Conservation (phyloP, 768 basidiomycete genomes). For the Galerina sulciceps region DNA sequence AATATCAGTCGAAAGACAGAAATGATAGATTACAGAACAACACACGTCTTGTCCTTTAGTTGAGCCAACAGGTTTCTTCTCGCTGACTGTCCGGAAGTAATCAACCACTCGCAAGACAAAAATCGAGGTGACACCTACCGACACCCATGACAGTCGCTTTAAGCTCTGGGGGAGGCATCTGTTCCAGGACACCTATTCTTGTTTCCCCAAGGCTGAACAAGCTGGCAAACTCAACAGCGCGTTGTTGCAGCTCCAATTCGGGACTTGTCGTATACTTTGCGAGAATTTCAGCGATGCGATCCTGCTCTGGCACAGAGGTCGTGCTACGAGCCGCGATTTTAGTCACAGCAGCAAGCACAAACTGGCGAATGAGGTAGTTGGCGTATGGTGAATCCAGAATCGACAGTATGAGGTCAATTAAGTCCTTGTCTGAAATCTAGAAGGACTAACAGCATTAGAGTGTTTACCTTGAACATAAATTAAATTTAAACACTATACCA, state of each 20-base stretch:
- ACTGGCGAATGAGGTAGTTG: constrained; percentile 90
- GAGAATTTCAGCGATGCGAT: constrained; percentile 78
- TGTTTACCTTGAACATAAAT: neutral
- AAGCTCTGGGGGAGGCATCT: constrained; percentile 98
- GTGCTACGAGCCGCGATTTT: constrained; percentile 87
- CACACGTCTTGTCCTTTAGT: constrained; percentile 78
- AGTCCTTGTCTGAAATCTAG: constrained; percentile 79
- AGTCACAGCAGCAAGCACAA: constrained; percentile 85
- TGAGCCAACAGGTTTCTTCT: constrained; percentile 95
- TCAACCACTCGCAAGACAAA: neutral
- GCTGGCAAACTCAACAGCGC: constrained; percentile 92
- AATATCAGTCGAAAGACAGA: neutral
- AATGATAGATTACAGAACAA: constrained; percentile 8
- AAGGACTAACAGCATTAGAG: neutral
- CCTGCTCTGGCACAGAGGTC: constrained; percentile 68
- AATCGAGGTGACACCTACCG: constrained; percentile 50
- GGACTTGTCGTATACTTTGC: constrained; percentile 85
- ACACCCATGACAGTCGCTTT: constrained; percentile 96
- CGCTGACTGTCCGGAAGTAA: constrained; percentile 66
- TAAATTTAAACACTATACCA: constrained; percentile 45
- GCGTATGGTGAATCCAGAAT: constrained; percentile 93
- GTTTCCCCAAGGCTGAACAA: constrained; percentile 81
- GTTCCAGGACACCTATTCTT: constrained; percentile 85
- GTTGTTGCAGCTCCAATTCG: constrained; percentile 94
- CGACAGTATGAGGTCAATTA: constrained; percentile 85